Conservation (phyloP, 2,329 filamentous ascomycete genomes). For the Verticillium albo-atrum region DNA sequence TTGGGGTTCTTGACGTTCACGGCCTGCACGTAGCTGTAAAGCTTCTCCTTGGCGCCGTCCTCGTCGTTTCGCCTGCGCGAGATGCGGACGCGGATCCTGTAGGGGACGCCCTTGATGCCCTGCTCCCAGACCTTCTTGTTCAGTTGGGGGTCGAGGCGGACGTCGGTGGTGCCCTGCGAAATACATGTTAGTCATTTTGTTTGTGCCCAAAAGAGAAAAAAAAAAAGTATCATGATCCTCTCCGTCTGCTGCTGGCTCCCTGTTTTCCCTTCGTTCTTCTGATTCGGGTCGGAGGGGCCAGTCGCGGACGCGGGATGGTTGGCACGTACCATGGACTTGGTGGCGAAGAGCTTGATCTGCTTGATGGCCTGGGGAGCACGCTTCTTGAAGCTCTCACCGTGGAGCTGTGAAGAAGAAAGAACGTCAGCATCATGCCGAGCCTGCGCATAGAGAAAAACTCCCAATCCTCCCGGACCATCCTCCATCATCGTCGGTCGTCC, state of each 20-base stretch:
- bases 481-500: neutral
- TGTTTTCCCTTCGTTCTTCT: neutral
- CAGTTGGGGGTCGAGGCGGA: constrained; percentile 95
- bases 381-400: constrained; percentile 99
- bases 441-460: neutral
- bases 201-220: neutral
- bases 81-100: constrained; percentile 96
- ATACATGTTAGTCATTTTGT: neutral
- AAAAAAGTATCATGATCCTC: neutral
- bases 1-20: constrained; percentile 99
- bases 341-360: constrained; percentile 96
- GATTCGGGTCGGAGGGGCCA: neutral
- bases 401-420: constrained; percentile 57
- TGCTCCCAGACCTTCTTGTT: constrained; percentile 99
- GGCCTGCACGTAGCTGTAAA: constrained; percentile 99
- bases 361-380: constrained; percentile 97
- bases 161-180: constrained; percentile 83
- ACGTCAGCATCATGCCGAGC: constrained; percentile 27
- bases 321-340: constrained; percentile 86
- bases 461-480: neutral
- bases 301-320: neutral
- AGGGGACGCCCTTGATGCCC: constrained; percentile 98
- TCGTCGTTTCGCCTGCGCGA: constrained; percentile 99
- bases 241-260: neutral
- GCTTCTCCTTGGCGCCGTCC: constrained; percentile 98